phyloP scores from a whole-genome alignment of 1,284 basidiomycete species.

The Pseudozyma tsukubaensis region DNA sequence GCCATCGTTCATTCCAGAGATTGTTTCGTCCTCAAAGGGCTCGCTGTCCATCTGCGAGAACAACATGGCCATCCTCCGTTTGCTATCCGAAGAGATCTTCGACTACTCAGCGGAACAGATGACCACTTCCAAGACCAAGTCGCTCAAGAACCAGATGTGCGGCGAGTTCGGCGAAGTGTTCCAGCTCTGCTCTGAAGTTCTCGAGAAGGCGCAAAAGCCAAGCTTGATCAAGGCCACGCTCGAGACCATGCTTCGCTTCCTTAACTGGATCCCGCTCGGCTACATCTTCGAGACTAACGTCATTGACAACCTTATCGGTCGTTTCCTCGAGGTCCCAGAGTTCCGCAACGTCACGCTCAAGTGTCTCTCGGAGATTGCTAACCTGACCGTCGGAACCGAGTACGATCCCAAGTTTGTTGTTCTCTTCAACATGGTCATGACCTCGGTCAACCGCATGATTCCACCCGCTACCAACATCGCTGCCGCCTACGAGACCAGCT shows the following conservation, averaged over 20 bases:
- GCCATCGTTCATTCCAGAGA: slow-evolving; percentile 97
- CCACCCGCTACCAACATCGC: slow-evolving; percentile 83
- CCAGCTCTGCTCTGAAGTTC: slow-evolving; percentile 76
- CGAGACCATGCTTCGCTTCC: slow-evolving; percentile 93
- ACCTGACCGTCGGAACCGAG: slow-evolving; percentile 92
- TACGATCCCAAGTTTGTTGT: slow-evolving; percentile 98
- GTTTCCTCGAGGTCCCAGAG: slow-evolving; percentile 94
- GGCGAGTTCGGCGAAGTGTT: slow-evolving; percentile 68
- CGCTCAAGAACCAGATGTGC: slow-evolving; percentile 81
- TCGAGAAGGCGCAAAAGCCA: slow-evolving; percentile 97
- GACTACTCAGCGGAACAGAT: slow-evolving; percentile 99
- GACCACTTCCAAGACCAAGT: slow-evolving; percentile 98
- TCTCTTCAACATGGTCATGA: slow-evolving; percentile 80
- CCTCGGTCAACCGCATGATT: slow-evolving; percentile 68
- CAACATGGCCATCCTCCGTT: slow-evolving; percentile 98
- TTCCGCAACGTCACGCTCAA: slow-evolving; percentile 98
- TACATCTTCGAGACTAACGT: slow-evolving; percentile 99
- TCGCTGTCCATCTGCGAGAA: slow-evolving; percentile 98
- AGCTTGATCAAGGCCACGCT: slow-evolving; percentile 94
- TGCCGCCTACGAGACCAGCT: slow-evolving; percentile 87
- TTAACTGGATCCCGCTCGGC: slow-evolving; percentile 99
- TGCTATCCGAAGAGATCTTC: slow-evolving; percentile 99
- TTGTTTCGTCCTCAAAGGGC: slow-evolving; percentile 95
- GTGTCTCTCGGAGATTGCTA: slow-evolving; percentile 91
- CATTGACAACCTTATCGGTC: slow-evolving; percentile 89